phyloP scores from a whole-genome alignment of 1,139 yeast species.

The Zhuliangozyma parablackwelliae region DNA sequence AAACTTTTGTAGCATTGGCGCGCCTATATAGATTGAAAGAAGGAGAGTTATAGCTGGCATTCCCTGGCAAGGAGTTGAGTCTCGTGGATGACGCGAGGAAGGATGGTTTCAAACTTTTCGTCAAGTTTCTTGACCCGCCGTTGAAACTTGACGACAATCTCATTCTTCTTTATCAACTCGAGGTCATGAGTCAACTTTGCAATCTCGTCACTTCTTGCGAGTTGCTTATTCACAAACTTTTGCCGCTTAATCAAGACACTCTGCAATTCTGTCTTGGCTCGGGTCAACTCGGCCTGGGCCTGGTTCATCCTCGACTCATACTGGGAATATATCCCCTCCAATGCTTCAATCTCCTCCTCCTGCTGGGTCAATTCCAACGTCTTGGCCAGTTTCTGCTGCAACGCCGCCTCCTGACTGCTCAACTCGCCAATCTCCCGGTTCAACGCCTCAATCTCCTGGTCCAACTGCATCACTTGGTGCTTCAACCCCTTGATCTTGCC shows the following conservation, averaged over 20 bases:
- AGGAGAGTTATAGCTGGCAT: too few species aligned
- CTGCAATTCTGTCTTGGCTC: slow-evolving; percentile 19
- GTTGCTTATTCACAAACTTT: slow-evolving; percentile 24
- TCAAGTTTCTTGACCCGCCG: slow-evolving; percentile 27
- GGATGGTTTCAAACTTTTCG: slow-evolving; percentile 36
- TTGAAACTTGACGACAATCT: slow-evolving; percentile 23
- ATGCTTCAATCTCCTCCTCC: slow-evolving; percentile 17
- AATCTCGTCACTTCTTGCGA: slow-evolving; percentile 23
- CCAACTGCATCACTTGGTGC: slow-evolving; percentile 39
- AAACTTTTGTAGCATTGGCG: slow-evolving; percentile 56
- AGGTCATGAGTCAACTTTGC: slow-evolving; percentile 24
- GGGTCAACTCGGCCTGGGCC: slow-evolving; percentile 20
- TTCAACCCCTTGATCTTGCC: slow-evolving; percentile 42
- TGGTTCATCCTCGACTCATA: slow-evolving; percentile 24
- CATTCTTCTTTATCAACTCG: slow-evolving; percentile 25
- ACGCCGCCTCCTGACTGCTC: slow-evolving; percentile 13
- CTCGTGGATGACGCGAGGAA: slow-evolving; percentile 28
- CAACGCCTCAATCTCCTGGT: slow-evolving; percentile 29
- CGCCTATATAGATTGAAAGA: slow-evolving; percentile 2
- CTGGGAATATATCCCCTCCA: slow-evolving; percentile 20
- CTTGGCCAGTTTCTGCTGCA: slow-evolving; percentile 14
- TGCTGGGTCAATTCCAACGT: slow-evolving; percentile 9
- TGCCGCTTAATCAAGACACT: slow-evolving; percentile 19
- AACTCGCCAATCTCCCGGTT: slow-evolving; percentile 18
- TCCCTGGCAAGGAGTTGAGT: slow-evolving; percentile 13